A percentile compares a stretch with the other conserved stretches of the same genome.
These are phyloP conservation scores for Cercospora sp. DNA, from an alignment of 2,329 filamentous ascomycete species.

Conservation along the genomic window DNA sequence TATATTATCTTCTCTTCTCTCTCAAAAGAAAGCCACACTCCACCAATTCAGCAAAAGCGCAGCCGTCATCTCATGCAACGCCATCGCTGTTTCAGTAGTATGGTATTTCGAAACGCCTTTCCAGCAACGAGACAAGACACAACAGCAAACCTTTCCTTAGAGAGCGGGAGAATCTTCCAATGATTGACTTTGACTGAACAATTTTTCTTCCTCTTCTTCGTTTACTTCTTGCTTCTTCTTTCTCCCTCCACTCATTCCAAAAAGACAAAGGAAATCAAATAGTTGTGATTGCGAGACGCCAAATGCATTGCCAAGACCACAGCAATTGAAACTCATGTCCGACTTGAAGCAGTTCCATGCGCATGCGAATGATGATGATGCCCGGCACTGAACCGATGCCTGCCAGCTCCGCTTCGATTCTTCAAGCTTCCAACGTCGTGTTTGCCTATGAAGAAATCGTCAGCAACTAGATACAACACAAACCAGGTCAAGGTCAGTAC, in stretches of 20 bases:
- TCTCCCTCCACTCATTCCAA: not conserved
- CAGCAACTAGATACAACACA: slow-evolving; percentile 1
- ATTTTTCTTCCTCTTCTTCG: not conserved
- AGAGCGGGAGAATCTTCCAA: not conserved
- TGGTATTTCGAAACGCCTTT: not conserved
- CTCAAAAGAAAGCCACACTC: not conserved
- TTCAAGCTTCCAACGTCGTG: slow-evolving; percentile 53
- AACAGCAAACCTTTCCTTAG: not conserved
- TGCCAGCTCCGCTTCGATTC: slow-evolving; percentile 20
- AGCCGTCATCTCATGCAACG: not conserved
- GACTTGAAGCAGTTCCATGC: slow-evolving; percentile 17
- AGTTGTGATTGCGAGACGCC: not conserved
- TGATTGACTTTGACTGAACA: not conserved
- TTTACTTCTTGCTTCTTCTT: not conserved
- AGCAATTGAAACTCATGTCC: slow-evolving; percentile 2
- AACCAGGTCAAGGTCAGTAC: slow-evolving; percentile 37
- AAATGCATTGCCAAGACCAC: not conserved
- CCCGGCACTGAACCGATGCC: not conserved
- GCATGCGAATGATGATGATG: slow-evolving; percentile 18
- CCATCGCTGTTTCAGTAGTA: not conserved
- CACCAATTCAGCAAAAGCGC: not conserved
- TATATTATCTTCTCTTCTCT: not conserved
- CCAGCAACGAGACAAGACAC: not conserved
- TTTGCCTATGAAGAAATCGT: slow-evolving; percentile 41
- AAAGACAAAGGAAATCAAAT: not conserved